A percentile compares a stretch with the other conserved stretches of the same genome.
Evolutionary conservation across 2,329 filamentous ascomycete species (phyloP).

Genomic region (Phyllosticta citribraziliensis): DNA sequence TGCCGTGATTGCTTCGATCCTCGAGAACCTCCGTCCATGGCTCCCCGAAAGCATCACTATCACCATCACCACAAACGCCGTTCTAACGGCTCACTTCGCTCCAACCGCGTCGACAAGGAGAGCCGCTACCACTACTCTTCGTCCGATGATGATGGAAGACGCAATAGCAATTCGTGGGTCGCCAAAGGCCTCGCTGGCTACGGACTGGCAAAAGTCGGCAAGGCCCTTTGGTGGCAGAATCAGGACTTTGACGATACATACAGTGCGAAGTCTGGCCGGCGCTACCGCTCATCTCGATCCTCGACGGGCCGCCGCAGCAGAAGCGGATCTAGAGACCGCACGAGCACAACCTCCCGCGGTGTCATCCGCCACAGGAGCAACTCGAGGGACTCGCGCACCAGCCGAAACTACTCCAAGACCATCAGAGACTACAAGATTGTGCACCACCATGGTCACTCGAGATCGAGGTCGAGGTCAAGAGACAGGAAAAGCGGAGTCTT

Average conservation of each 20-base stretch:
- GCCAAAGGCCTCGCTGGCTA: slow-evolving; percentile 46
- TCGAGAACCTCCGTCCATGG: slow-evolving; percentile 44
- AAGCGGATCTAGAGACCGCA: slow-evolving; percentile 29
- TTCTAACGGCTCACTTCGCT: slow-evolving; percentile 35
- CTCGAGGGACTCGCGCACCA: slow-evolving; percentile 24
- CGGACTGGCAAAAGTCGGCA: slow-evolving; percentile 42
- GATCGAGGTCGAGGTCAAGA: slow-evolving; percentile 36
- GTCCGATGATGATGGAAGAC: slow-evolving; percentile 42
- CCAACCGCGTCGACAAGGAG: slow-evolving; percentile 47
- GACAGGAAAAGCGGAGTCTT: slow-evolving; percentile 26
- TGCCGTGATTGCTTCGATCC: slow-evolving; percentile 58
- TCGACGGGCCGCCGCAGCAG: slow-evolving; percentile 25
- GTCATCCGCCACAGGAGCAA: slow-evolving; percentile 30
- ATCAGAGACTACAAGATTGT: slow-evolving; percentile 27
- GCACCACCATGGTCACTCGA: slow-evolving; percentile 27
- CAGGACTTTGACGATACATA: slow-evolving; percentile 53
- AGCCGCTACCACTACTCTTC: slow-evolving; percentile 45
- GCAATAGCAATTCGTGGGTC: slow-evolving; percentile 41
- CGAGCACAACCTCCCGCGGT: slow-evolving; percentile 36
- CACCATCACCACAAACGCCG: slow-evolving; percentile 40
- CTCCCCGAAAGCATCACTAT: slow-evolving; percentile 52
- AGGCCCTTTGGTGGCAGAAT: slow-evolving; percentile 41
- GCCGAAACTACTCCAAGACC: slow-evolving; percentile 22
- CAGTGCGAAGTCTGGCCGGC: slow-evolving; percentile 45
- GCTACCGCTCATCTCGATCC: slow-evolving; percentile 20